These are phyloP conservation scores for Cladobotryum mycophilum DNA, from an alignment of 2,329 filamentous ascomycete genomes.

Conservation along the genomic window DNA sequence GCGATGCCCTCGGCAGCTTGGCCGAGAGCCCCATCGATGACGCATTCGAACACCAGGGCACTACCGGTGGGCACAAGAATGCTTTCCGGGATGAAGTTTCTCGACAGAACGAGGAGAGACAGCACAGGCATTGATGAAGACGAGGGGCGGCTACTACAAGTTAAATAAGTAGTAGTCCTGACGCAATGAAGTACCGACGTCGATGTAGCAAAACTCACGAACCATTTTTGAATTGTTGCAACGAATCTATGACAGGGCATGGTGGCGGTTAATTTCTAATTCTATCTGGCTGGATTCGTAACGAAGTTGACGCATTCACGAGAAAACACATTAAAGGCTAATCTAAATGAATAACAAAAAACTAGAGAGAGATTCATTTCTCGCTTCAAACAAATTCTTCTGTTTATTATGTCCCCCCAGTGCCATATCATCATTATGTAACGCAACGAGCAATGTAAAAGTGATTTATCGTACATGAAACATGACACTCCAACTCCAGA, in stretches of 20 bases:
- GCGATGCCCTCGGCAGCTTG: constrained; percentile 44
- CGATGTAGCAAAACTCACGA: not conserved
- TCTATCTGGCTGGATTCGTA: constrained; percentile 2
- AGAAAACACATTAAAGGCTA: too few relatives aligned
- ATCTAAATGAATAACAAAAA: not conserved
- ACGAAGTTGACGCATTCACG: constrained; percentile 3
- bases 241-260: constrained; percentile 7
- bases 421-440: not conserved
- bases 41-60: constrained; percentile 33
- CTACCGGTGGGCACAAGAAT: constrained; percentile 30
- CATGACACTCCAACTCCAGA: too few relatives aligned
- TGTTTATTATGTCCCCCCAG: too few relatives aligned
- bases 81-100: constrained; percentile 45
- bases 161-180: not conserved
- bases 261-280: not conserved
- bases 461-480: not conserved
- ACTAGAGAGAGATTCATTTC: not conserved
- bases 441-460: not conserved
- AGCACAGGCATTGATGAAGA: not conserved
- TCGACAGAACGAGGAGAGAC: constrained; percentile 39
- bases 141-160: not conserved
- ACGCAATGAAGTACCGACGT: not conserved
- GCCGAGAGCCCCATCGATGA: constrained; percentile 41
- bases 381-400: too few relatives aligned
- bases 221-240: not conserved